These are phyloP conservation scores for Colletotrichum sidae DNA, from an alignment of 2,329 filamentous ascomycete species.

Conservation along the genomic window DNA sequence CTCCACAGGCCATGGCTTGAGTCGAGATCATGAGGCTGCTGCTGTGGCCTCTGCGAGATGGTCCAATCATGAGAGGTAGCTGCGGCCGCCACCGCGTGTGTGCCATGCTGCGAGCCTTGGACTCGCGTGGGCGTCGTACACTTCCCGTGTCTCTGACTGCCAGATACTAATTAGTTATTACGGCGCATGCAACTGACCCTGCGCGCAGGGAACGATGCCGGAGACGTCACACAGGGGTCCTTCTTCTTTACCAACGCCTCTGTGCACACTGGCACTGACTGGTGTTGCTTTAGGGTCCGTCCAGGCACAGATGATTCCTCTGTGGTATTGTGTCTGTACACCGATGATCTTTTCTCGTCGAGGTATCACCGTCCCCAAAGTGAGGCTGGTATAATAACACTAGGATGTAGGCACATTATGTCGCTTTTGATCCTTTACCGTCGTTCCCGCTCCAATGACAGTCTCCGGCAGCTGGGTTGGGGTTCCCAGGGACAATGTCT, in stretches of 20 bases:
- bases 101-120: not conserved
- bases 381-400: slow-evolving; percentile 29
- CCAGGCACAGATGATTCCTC: slow-evolving; percentile 5
- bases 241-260: slow-evolving; percentile 1
- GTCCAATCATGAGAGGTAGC: slow-evolving; percentile 16
- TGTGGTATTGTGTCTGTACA: not conserved
- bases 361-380: not conserved
- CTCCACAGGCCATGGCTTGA: not conserved
- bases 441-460: slow-evolving; percentile 12
- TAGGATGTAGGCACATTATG: slow-evolving; percentile 7
- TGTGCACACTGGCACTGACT: not conserved
- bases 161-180: no score
- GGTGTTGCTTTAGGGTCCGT: slow-evolving; percentile 6
- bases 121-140: no score
- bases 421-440: slow-evolving; percentile 13
- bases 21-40: slow-evolving; percentile 33
- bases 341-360: slow-evolving; percentile 21
- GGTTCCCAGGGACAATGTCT: not conserved
- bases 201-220: not conserved
- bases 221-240: slow-evolving; percentile 1
- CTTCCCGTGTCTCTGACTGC: no score
- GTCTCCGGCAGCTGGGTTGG: slow-evolving; percentile 11
- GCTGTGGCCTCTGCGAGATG: slow-evolving; percentile 19
- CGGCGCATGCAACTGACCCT: no score
- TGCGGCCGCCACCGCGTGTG: slow-evolving; percentile 15